Evolutionary conservation across 2,329 filamentous ascomycete species (phyloP), one percentile per base, ranked within the genome.

Genomic region (Sclerotinia spermophila): DNA sequence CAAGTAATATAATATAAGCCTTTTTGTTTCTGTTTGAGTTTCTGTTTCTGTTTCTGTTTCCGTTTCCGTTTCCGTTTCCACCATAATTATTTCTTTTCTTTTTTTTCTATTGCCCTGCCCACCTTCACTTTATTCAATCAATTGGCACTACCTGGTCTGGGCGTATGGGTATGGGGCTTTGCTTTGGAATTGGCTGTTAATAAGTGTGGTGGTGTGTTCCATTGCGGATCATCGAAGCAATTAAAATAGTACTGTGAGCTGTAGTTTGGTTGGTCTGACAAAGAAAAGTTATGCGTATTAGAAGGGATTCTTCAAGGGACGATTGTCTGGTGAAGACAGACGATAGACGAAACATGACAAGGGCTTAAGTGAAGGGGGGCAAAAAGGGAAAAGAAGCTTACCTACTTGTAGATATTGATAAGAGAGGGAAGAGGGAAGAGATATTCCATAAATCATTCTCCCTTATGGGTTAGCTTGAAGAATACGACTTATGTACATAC

Each of bases 201-300:
- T 38, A 59, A n/a, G 56, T 38, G 48, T n/a, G 48, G 48, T 51
- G 48, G 48, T 51, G 48, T 17, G 56, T 59, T 59, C 56, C 56
- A 38, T 38, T 17, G 56, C 56, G 56, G 56, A 59, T 59, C 56
- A 38, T 59, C 33, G 56, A 59, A 59, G 56, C 56, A 59, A 59
- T 59, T 17, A 59, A 59, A n/a, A 59, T 15, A 24, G 21, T n/a
- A 13, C 33, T n/a, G 33, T 38, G 48, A 17, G 48, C 48, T 33
- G 53, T 11, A 55, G 53, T 38, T 3, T n/a, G 55, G 24, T 38
- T 58, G 55, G 35, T 40, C 56, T 17, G 11, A 27, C n/a, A 27
- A 42, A 38, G 56, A 38, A 60, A 27, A 19, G 17, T 10, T n/a
- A 60, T 17, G 35, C 24, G 17, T n/a, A 17, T 6, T 27, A 40